Conservation (phyloP, 176 grass and related monocot genomes). For the Tuctoria greenei region DNA sequence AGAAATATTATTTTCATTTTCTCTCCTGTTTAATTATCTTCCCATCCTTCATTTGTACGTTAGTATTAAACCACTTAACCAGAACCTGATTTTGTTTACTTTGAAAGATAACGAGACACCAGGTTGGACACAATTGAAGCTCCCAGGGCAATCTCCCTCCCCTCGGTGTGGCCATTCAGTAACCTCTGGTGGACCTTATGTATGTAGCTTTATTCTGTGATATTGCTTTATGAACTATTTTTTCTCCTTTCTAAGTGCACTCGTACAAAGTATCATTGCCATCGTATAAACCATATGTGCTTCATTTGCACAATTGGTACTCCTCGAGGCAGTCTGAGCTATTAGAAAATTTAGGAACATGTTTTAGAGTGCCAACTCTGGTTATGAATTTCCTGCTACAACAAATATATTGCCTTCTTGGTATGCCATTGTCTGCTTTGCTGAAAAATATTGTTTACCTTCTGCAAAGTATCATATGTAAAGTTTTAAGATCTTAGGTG, state of each 20-base stretch:
- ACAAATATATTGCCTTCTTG: not conserved
- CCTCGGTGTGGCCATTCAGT: conserved; percentile 88
- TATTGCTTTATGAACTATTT: not conserved
- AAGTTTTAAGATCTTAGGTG: conserved; percentile 6
- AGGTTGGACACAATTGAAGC: conserved; percentile 93
- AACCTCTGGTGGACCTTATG: conserved; percentile 92
- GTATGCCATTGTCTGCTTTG: not conserved
- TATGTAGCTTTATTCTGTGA: conserved; percentile 48
- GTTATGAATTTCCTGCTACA: not conserved
- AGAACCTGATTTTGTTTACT: conserved; percentile 22
- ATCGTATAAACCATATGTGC: not conserved
- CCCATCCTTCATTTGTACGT: conserved; percentile 9
- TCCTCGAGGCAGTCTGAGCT: too few relatives aligned
- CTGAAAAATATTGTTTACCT: conserved; percentile 7
- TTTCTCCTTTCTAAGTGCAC: not conserved
- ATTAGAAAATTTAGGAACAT: not conserved
- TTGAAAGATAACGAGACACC: conserved; percentile 76
- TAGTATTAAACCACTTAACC: conserved; percentile 13
- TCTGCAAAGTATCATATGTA: not conserved
- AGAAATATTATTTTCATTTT: not conserved
- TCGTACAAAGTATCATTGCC: not conserved
- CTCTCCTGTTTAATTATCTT: not conserved
- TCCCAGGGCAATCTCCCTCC: conserved; percentile 83
- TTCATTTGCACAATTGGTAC: not conserved
- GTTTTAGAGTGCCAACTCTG: not conserved